Percentiles rank a stretch among this genome's conserved stretches.
These are phyloP conservation scores for Ormosia semicastrata DNA, from an alignment of 306 rosid species.

Conservation along the genomic window DNA sequence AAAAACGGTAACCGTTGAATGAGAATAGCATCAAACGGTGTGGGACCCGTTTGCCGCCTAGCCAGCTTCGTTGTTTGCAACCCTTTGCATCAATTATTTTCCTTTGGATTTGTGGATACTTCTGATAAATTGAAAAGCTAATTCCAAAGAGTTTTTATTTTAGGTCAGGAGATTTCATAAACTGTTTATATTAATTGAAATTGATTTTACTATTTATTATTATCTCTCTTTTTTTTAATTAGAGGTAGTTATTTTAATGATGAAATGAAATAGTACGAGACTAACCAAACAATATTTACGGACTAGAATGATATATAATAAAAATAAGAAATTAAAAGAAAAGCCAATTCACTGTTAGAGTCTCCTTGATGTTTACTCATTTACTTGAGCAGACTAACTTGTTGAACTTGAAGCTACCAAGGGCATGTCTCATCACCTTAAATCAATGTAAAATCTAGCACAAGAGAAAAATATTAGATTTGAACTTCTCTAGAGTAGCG, in stretches of 20 bases:
- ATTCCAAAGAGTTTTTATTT: neutral
- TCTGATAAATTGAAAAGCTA: neutral
- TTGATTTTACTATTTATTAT: neutral
- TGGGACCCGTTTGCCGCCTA: neutral
- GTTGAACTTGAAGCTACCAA: neutral
- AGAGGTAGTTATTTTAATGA: neutral
- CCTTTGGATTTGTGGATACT: neutral
- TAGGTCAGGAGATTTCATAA: neutral
- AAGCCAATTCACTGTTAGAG: neutral
- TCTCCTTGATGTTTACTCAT: neutral
- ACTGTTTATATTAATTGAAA: neutral
- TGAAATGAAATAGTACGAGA: neutral
- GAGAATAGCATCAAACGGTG: neutral
- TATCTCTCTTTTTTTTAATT: neutral
- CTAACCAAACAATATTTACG: neutral
- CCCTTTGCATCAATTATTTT: neutral
- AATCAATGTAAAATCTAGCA: too few species aligned
- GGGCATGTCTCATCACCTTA: neutral
- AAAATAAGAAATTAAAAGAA: neutral
- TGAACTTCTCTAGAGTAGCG: neutral
- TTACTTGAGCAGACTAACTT: neutral
- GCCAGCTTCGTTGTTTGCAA: neutral
- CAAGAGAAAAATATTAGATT: neutral
- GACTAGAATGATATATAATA: neutral
- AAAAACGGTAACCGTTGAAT: neutral